Base-by-base conservation (phyloP, 371 early-diverging fungal genomes). In the Actinomortierella wolfii region DNA sequence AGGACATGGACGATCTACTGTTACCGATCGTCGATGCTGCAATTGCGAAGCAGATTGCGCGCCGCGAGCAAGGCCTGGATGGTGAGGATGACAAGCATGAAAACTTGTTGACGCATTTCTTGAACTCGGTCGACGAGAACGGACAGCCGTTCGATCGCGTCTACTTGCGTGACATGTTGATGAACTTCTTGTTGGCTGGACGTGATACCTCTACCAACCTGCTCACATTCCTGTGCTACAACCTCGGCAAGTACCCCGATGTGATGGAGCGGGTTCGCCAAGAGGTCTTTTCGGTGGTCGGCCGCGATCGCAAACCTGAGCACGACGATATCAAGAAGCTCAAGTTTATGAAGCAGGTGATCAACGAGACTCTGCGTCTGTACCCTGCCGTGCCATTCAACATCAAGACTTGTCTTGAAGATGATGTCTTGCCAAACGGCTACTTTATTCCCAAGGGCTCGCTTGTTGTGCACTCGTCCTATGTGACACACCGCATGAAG, bases 371-470 rank as follows among this genome's bases (percentile, higher is more conserved):
- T 2, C 56, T 79, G 21, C 69, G 83, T 39, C 56, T 81, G 34
- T 76, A 70, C 49, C 76, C 81, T 5, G 64, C 76, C 0, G 78
- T 76, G 1, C 69, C 77, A 20, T 56, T 69, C 47, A 65, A 76
- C 24, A 62, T 73, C 61, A 73, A 73, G 60, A 67, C 67, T 46
- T 66, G 60, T 51, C 64, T 73, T 15, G 74, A 82, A 9, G 86
- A 87, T 43, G 76, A 77, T 17, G 66, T 64, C n/a, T 51, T 87
- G 15, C 81, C 82, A 8, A 67, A 67, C 23, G 74, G 74, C 1
- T 71, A 82, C 60, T 71, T 69, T 17, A 53, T 88, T 17, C 87
- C 88, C n/a, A 85, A 83, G 66, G 83, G 83, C 7, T 81, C 84
- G 0, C 23, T 46, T 13, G 59, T 87, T 14, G 77, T 83, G 43